Base-by-base conservation (phyloP, 768 basidiomycete genomes). In the Suillus plorans region DNA sequence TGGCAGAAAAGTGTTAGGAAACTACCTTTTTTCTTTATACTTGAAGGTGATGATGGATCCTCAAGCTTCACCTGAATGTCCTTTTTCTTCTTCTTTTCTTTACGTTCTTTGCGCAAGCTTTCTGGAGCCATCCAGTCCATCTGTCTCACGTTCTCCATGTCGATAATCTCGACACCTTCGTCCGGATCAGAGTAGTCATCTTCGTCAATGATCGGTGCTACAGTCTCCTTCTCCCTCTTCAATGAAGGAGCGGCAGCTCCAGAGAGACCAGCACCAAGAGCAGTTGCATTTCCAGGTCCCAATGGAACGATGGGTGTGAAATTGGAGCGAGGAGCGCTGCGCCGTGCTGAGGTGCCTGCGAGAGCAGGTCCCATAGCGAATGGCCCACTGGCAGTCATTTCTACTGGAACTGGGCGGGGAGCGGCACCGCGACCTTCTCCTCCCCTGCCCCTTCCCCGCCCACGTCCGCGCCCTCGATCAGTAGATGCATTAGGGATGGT, bases 51-150 rank as follows among this genome's bases (percentile, higher is more conserved):
- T 14, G 72, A 68, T 8, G 60, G 58, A 53, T 82, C 82, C 69
- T 87, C 85, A 53, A 80, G 81, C 73, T 86, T 86, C 13, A 78
- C 73, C 66, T 76, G 76, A 53, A 70, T 80, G n/a, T n/a, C n/a
- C n/a, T n/a, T n/a, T 61, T 79, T 78, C 66, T 77, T 70, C 52
- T 75, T 76, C 63, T 73, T 69, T 53, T 78, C 76, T 42, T 70
- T 69, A 20, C 74, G 80, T 62, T 87, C 85, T 68, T 79, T 87
- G 62, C 78, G 80, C 62, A 94, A 71, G 66, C 83, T 87, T 72
- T 94, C 91, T 1, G 93, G 93, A 9, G 93, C 93, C 89, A 92
- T 92, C 87, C 89, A 93, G 74, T 95, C 93, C 86, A 95, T 86
- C 66, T 87, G 80, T 60, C 83, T 78, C 37, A 95, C 86, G 64